Conservation (phyloP, 805 yeast species). For the Limtongozyma cylindracea region DNA sequence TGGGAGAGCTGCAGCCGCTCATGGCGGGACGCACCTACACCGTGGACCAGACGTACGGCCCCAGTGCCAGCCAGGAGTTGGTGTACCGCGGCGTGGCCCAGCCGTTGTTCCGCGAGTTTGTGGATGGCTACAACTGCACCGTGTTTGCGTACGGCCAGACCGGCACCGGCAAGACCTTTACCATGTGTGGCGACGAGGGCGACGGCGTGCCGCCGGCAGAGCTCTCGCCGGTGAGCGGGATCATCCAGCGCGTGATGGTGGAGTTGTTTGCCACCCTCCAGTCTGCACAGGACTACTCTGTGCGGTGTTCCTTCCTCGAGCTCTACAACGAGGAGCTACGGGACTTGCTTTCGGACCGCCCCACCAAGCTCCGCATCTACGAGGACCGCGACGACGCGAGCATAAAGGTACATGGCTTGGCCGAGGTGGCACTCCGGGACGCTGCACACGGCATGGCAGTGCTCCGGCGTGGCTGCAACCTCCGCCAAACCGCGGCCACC, state of each 20-base stretch:
- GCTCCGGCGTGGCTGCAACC: conserved; percentile 27
- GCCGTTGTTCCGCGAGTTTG: conserved; percentile 47
- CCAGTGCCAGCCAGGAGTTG: conserved; percentile 47
- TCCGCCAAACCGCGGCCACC: conserved; percentile 45
- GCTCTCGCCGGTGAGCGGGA: no score
- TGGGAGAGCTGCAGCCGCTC: no score
- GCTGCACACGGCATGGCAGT: conserved; percentile 30
- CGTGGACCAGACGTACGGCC: conserved; percentile 66
- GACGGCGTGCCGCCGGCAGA: no score
- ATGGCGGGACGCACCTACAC: no score
- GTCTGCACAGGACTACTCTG: conserved; percentile 22
- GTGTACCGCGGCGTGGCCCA: conserved; percentile 45
- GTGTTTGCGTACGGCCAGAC: conserved; percentile 67
- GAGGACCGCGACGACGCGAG: no score
- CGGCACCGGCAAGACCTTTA: conserved; percentile 71
- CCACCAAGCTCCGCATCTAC: no score
- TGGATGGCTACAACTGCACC: conserved; percentile 38
- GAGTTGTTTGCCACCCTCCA: conserved; percentile 25
- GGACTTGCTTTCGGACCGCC: conserved; percentile 52
- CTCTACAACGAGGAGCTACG: conserved; percentile 68
- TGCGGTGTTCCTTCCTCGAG: conserved; percentile 63
- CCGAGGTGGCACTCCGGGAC: conserved; percentile 28
- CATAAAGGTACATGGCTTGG: conserved; percentile 45
- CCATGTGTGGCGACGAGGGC: conserved; percentile 28
- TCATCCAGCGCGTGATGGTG: conserved; percentile 21